Base-by-base conservation (phyloP, 2,329 filamentous ascomycete genomes). In the Fusarium equiseti region DNA sequence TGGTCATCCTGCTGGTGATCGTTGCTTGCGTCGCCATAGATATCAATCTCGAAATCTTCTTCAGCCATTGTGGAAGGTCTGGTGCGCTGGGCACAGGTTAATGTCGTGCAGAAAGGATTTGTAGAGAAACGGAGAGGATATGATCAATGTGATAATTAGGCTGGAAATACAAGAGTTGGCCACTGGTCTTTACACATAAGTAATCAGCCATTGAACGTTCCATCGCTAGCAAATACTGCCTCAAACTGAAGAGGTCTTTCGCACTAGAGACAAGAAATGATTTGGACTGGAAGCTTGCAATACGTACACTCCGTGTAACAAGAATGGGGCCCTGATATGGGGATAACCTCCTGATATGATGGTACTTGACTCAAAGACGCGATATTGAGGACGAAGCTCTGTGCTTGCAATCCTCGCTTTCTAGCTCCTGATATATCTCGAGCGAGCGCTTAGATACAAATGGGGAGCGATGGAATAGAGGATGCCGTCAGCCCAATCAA, bases 21-120 rank as follows among this genome's bases (percentile, higher is more conserved):
- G 60, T 82, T 81, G 65, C 81, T 82, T 63, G 84, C 83, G 74
- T 91, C 90, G 74, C 89, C 90, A 77, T 92, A 92, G 75, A 92
- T 90, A 73, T 92, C 90, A 81, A 92, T 91, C 74, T 92, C 90
- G 79, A 90, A 91, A 75, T 91, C 89, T 76, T 91, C 89, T 75
- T 92, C 90, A 73, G 89, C 88, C 90, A 91, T 92, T 53, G 76
- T 81, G 76, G 54, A 51, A 64, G 56, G 27, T 45, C 57, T 38
- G 29, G 60, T 56, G 63, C 46, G 62, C 59, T 50, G 50, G 46
- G 67, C 59, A 66, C 70, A 68, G 52, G 46, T 68, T 54, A 66
- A 59, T 70, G 58, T 35, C 63, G 66, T 56, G 59, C 58, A 58
- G 49, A 35, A 45, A 31, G 50, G 49, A 53, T 66, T 35, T 69